Base-by-base conservation (phyloP, 768 basidiomycete species). In the Infundibulicybe gibba region DNA sequence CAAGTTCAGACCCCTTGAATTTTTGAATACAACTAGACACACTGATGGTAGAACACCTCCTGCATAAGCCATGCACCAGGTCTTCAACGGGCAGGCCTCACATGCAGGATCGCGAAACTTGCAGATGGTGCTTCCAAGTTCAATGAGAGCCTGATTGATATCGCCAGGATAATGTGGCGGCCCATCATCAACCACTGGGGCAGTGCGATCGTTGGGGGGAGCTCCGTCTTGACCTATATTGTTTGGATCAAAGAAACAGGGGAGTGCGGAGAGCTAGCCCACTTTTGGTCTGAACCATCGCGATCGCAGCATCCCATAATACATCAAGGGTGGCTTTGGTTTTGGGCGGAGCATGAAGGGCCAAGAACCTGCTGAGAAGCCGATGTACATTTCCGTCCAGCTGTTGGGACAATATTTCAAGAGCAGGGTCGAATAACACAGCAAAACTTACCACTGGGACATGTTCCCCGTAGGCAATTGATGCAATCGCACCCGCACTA, bases 121-220 rank as follows among this genome's bases (percentile, higher is more conserved):
- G 69, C 94, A 98, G 2, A 97, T 79, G 3, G 92, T 95, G 61
- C 89, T 90, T 41, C 94, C 94, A 6, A 97, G 80, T 61, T 98
- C 94, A 62, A 97, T 97, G 43, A 98, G 72, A 12, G 90, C 93
- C 67, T 97, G 88, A 58, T 95, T 95, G 52, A 94, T 74, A 61
- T 94, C 90, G 14, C 93, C 91, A 0, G 92, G 79, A 51, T 75
- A 62, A 31, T 77, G 72, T 37, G 58, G 43, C 9, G 19, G 35
- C 40, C 21, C 31, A 17, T 12, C 8, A 5, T 9, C 21, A 9
- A 38, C 32, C 11, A 38, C 32, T 30, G 49, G 30, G 8, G 17
- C 38, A 19, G 43, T 35, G 38, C 32, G 33, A 58, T 55, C 32
- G 57, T 60, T 52, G 42, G 17, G 16, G 20, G 19, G n/a, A 33